These are phyloP conservation scores for Huntiella omanensis DNA, from an alignment of 2,329 filamentous ascomycete species.

Conservation along the genomic window DNA sequence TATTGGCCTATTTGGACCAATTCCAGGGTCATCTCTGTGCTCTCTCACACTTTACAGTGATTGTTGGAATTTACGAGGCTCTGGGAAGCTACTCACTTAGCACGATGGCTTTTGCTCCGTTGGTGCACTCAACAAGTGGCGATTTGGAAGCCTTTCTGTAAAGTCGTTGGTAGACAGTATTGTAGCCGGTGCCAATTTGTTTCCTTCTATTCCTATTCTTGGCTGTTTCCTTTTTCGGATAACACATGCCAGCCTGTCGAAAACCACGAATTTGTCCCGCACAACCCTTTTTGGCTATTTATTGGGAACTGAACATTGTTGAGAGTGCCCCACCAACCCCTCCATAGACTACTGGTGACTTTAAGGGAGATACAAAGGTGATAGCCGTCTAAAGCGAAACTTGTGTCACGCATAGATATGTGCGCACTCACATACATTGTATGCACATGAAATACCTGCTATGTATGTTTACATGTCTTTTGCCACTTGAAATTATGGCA, in stretches of 20 bases:
- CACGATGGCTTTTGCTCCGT: neutral
- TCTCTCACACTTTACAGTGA: no score
- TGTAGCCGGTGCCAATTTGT: neutral
- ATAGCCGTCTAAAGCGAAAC: no score
- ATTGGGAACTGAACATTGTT: conserved; percentile 7
- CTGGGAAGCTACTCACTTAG: neutral
- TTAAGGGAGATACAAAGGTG: no score
- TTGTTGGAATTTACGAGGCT: no score
- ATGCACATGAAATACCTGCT: no score
- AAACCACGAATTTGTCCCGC: neutral
- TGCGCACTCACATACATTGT: no score
- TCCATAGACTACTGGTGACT: neutral
- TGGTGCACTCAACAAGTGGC: conserved; percentile 10
- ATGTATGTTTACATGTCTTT: no score
- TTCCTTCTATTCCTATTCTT: neutral
- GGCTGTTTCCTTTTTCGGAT: neutral
- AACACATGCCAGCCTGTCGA: neutral
- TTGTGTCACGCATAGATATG: no score
- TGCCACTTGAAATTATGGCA: no score
- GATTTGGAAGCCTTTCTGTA: conserved; percentile 4
- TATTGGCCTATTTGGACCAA: conserved; percentile 1
- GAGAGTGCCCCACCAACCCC: conserved; percentile 8
- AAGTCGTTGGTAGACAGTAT: neutral
- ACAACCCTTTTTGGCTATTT: neutral
- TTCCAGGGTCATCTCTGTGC: no score